Conservation (phyloP, 345 rosid species). For the Citrus medica region DNA sequence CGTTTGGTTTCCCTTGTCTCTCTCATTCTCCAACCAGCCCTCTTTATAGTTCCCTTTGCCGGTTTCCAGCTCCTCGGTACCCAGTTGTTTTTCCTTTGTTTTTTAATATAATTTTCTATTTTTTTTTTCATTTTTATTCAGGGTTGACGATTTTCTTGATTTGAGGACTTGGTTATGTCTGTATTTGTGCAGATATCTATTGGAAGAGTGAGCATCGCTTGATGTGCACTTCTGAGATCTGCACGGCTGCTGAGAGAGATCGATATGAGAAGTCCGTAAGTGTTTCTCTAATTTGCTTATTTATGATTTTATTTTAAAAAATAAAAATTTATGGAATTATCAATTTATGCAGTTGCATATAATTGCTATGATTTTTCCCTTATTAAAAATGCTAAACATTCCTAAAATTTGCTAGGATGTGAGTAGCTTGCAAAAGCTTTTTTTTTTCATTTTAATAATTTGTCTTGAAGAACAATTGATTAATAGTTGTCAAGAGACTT, state of each 20-base stretch:
- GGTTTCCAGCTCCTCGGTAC: conserved; percentile 78
- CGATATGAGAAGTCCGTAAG: conserved; percentile 81
- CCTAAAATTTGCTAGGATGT: background rate
- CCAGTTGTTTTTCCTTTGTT: background rate
- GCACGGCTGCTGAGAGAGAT: conserved; percentile 83
- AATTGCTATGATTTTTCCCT: background rate
- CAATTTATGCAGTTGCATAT: background rate
- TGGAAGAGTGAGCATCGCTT: conserved; percentile 91
- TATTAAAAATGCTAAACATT: no score
- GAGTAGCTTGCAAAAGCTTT: background rate
- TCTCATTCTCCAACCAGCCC: conserved; percentile 65
- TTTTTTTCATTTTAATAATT: background rate
- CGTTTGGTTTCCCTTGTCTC: conserved; percentile 67
- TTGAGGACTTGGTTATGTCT: conserved; percentile 9
- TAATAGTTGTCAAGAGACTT: background rate
- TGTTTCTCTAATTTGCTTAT: background rate
- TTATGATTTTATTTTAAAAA: background rate
- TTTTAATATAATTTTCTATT: background rate
- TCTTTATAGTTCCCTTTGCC: conserved; percentile 75
- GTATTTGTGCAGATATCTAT: conserved; percentile 50
- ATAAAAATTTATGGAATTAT: background rate
- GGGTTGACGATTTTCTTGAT: background rate
- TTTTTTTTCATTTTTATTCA: background rate
- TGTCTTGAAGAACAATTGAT: background rate
- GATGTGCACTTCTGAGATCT: conserved; percentile 67